phyloP scores from a whole-genome alignment of 1,284 basidiomycete genomes.

The Irpex rosettiformis region DNA sequence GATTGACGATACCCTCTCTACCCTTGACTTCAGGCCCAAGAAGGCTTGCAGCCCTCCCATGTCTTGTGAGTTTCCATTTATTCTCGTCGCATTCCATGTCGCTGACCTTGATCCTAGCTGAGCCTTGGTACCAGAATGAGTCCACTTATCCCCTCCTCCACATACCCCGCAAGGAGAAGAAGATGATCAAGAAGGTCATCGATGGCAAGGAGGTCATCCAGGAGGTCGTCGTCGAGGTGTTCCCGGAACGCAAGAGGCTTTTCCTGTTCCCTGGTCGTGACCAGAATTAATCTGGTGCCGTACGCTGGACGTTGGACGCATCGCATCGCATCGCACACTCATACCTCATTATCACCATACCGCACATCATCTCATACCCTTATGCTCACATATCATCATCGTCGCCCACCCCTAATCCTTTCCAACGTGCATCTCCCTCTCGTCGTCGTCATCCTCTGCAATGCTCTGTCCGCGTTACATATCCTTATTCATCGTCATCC shows the following conservation, averaged over 20 bases:
- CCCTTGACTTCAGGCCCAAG: not conserved
- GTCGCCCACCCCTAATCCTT: not conserved
- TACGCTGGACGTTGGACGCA: not conserved
- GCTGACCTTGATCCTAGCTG: constrained; percentile 12
- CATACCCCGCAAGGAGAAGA: constrained; percentile 52
- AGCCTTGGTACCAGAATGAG: constrained; percentile 65
- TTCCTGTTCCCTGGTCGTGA: constrained; percentile 39
- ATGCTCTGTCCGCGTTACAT: not conserved
- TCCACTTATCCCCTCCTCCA: constrained; percentile 64
- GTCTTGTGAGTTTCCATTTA: not conserved
- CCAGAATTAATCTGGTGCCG: not conserved
- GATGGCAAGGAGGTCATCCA: constrained; percentile 24
- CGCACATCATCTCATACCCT: not conserved
- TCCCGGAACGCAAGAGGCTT: constrained; percentile 39
- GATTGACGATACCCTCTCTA: constrained; percentile 12
- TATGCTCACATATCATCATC: not conserved
- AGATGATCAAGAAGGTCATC: constrained; percentile 43
- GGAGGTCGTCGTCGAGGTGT: constrained; percentile 29
- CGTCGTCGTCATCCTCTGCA: not conserved
- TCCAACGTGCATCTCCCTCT: not conserved
- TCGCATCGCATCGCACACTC: not conserved
- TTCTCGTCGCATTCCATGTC: constrained; percentile 11
- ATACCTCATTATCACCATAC: not conserved
- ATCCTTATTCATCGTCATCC: not conserved
- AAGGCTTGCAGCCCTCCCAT: constrained; percentile 15